phyloP scores from a whole-genome alignment of 768 basidiomycete species.

The Boletellus ananas region DNA sequence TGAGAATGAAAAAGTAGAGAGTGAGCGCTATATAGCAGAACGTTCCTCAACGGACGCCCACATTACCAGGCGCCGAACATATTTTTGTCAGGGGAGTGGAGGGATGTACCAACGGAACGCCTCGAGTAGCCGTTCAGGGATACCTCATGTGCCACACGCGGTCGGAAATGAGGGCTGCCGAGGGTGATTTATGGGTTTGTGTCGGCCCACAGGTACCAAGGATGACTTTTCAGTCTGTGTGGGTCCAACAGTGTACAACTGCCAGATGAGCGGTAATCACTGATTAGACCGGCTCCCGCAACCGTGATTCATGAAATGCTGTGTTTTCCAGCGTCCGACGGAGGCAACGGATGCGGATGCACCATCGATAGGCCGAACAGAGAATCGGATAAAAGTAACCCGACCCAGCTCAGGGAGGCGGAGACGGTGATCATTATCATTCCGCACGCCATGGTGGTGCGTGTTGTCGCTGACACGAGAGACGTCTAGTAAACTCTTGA shows the following conservation, averaged over 20 bases:
- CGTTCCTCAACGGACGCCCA: not conserved
- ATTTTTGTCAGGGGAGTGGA: not conserved
- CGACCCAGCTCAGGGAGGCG: not conserved
- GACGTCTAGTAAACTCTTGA: too few relatives aligned
- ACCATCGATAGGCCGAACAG: not conserved
- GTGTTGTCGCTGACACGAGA: not conserved
- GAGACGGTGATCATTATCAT: not conserved
- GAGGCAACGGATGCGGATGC: slow-evolving; percentile 1
- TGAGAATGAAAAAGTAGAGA: not conserved
- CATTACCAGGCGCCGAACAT: not conserved
- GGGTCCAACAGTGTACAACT: not conserved
- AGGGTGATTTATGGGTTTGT: not conserved
- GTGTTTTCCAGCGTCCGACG: slow-evolving; percentile 3
- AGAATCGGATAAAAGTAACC: not conserved
- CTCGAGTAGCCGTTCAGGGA: slow-evolving; percentile 13
- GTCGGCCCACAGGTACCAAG: not conserved
- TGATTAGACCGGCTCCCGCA: slow-evolving; percentile 3
- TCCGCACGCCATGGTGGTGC: not conserved
- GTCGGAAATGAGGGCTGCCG: not conserved
- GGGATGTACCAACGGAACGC: slow-evolving; percentile 6
- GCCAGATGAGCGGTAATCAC: not conserved
- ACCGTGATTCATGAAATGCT: not conserved
- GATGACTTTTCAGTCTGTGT: slow-evolving; percentile 1
- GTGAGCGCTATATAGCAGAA: slow-evolving; percentile 1
- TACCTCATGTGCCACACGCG: slow-evolving; percentile 22